phyloP scores from a whole-genome alignment of 2,329 filamentous ascomycete species.

The Fusarium sp. region DNA sequence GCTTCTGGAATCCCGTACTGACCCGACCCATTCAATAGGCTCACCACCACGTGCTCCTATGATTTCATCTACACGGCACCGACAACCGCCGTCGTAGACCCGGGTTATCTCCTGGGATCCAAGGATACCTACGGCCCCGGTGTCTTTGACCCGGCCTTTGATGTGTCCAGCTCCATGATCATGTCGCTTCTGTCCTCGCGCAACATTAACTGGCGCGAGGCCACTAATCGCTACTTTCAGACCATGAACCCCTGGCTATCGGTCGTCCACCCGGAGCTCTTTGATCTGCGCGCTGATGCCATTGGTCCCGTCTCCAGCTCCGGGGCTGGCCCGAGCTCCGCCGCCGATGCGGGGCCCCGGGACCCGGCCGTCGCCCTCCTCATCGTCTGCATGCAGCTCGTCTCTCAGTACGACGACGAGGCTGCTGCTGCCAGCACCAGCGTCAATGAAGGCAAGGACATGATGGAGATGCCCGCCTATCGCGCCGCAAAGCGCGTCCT shows the following conservation, averaged over 20 bases:
- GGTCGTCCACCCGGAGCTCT: slow-evolving; percentile 52
- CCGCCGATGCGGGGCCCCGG: slow-evolving; percentile 28
- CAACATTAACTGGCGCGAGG: slow-evolving; percentile 50
- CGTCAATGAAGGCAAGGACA: slow-evolving; percentile 47
- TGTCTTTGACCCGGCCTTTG: slow-evolving; percentile 46
- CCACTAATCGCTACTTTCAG: slow-evolving; percentile 51
- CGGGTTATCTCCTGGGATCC: slow-evolving; percentile 41
- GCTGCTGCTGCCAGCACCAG: slow-evolving; percentile 41
- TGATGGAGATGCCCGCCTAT: slow-evolving; percentile 53
- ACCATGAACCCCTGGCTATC: slow-evolving; percentile 55
- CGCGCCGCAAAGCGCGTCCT: slow-evolving; percentile 51
- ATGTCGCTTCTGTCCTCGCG: slow-evolving; percentile 50
- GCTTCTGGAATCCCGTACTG: neutral
- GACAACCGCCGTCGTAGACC: slow-evolving; percentile 46
- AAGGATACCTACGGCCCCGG: slow-evolving; percentile 38
- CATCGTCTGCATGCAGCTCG: slow-evolving; percentile 55
- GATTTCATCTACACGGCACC: slow-evolving; percentile 51
- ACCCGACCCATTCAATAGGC: slow-evolving; percentile 23
- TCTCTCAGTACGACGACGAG: slow-evolving; percentile 51
- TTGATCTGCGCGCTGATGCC: slow-evolving; percentile 45
- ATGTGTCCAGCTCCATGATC: slow-evolving; percentile 50
- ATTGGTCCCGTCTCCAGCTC: slow-evolving; percentile 13
- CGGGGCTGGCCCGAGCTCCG: slow-evolving; percentile 9
- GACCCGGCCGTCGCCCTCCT: slow-evolving; percentile 50
- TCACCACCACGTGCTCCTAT: slow-evolving; percentile 48